Evolutionary conservation across 345 rosid species (phyloP), one percentile per base, ranked within the genome.

Genomic region (Schrenkiella parvula): DNA sequence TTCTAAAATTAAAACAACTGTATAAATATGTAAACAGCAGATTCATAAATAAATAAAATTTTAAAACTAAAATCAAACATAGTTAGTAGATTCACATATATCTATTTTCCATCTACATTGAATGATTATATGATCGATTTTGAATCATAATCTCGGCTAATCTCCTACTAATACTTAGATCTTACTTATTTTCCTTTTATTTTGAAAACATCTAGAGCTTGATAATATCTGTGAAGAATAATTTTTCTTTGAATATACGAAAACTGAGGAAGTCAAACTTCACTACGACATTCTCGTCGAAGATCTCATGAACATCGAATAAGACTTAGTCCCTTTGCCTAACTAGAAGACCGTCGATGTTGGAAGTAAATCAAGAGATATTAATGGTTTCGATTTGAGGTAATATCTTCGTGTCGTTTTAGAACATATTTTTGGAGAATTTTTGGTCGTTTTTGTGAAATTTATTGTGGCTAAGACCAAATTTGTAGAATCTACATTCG

Each of bases 211-310:
- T 31, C 8, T 31, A 1, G 1, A 31, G 34, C 34, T 31, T 31
- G n/a, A n/a, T n/a, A n/a, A n/a, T n/a, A n/a, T n/a, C n/a, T n/a
- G n/a, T n/a, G n/a, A n/a, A n/a, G n/a, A n/a, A n/a, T n/a, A n/a
- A n/a, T n/a, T n/a, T n/a, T n/a, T n/a, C n/a, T n/a, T n/a, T n/a
- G 34, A 31, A 31, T 31, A 31, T 31, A 31, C 8, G 6, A 31
- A 5, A 31, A 29, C 32, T 8, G 1, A 32, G n/a, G n/a, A n/a
- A n/a, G n/a, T n/a, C n/a, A n/a, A 83, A 80, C 79, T 82, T 77
- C 92, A 91, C 72, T 93, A 91, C 59, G 98, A 91, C 67, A 75
- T 77, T 70, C 92, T 93, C n/a, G 95, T 93, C 64, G 78, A 79
- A 43, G 98, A 93, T 76, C 80, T 91, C 74, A 78, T 67, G 74